Evolutionary conservation across 768 basidiomycete genomes (phyloP), one percentile per base, ranked within the genome.

Genomic region (Tubosaeta brunneosetosa): DNA sequence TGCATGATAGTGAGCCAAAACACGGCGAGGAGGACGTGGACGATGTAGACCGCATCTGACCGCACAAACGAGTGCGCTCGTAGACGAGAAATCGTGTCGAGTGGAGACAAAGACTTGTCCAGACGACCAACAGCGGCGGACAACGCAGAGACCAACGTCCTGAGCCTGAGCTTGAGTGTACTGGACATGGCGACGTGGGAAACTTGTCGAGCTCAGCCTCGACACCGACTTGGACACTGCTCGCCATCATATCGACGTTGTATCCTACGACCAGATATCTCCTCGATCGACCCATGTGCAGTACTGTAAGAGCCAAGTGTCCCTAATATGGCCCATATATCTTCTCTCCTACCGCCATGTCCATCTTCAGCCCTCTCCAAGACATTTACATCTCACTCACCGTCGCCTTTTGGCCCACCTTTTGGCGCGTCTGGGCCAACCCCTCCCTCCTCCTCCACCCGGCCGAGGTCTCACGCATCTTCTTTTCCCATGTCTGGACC

Each of bases 1-100:
- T 79, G 73, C 86, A 93, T 88, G 51, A 92, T 72, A 38, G 71
- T 70, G 55, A 92, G 71, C 86, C 88, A 91, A 65, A 91, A 85
- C 6, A 71, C 59, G 41, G 84, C 84, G 37, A 82, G 75, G 51
- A 78, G 58, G 31, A 86, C 57, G 59, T 91, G 85, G 61, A 88
- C 73, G 55, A 88, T 52, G 69, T 89, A 85, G 47, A 85, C 67
- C 46, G 69, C 68, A 72, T 91, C 88, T 17, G 76, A 71, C 36
- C 71, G 63, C 9, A 74, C 74, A 66, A 82, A 89, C 13, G 68
- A 65, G 66, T 90, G 81, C 9, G 76, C 70, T 40, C 73, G 74
- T 44, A 92, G 73, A 47, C 81, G 77, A 25, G 73, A 57, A 38
- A 92, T 58, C 5, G 87, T 90, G 57, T 86, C 78, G 13, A 69